Conservation (phyloP, 495 filamentous ascomycete species). For the Aspergillus campestris region DNA sequence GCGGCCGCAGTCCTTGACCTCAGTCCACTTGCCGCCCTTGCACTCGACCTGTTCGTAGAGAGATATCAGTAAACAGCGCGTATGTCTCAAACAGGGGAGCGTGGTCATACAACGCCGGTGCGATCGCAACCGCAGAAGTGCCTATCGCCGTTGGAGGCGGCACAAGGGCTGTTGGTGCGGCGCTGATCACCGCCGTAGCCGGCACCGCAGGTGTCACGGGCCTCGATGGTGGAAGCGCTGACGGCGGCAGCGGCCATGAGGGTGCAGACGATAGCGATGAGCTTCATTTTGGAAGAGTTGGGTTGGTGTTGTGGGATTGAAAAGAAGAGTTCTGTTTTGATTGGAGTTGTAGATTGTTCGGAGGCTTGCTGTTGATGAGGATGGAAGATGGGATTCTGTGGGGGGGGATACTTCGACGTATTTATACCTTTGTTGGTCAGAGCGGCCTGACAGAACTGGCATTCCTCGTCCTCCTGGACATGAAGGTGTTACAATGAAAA, state of each 20-base stretch:
- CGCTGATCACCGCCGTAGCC: slow-evolving; percentile 6
- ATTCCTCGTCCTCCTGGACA: too few relatives aligned
- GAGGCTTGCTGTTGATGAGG: neutral
- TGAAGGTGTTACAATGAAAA: too few relatives aligned
- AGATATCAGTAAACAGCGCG: slow-evolving; percentile 5
- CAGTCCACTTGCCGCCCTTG: slow-evolving; percentile 4
- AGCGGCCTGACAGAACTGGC: too few relatives aligned
- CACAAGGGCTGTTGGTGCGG: slow-evolving; percentile 9
- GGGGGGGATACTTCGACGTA: neutral
- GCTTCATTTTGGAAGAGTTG: slow-evolving; percentile 5
- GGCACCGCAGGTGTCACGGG: slow-evolving; percentile 5
- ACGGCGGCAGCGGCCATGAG: slow-evolving; percentile 11
- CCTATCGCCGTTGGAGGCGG: slow-evolving; percentile 8
- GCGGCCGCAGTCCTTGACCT: slow-evolving; percentile 6
- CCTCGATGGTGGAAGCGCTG: slow-evolving; percentile 4
- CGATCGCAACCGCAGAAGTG: slow-evolving; percentile 11
- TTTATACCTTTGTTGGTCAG: neutral
- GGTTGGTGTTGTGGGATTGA: neutral
- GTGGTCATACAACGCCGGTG: slow-evolving; percentile 8
- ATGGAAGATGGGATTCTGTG: neutral
- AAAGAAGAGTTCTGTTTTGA: neutral
- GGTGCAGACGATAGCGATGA: slow-evolving; percentile 8
- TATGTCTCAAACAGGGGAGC: neutral
- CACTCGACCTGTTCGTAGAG: slow-evolving; percentile 7
- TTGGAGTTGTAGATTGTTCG: slow-evolving; percentile 3